Base-by-base conservation (phyloP, 2,329 filamentous ascomycete genomes). In the Ceratocystis colombiana region DNA sequence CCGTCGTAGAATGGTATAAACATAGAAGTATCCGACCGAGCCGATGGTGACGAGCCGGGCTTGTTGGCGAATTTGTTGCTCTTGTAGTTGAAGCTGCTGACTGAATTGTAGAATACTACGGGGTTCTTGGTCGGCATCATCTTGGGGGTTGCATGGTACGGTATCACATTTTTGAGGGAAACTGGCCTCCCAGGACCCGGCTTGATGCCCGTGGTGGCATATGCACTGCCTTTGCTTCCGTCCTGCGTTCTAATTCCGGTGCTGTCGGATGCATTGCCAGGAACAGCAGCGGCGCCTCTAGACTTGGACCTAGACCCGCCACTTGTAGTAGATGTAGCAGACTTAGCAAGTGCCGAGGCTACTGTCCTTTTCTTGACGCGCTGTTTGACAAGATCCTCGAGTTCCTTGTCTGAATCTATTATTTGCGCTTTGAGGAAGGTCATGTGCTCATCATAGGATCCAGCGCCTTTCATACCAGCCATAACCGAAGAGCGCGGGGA, bases 351-450 rank as follows among this genome's bases (percentile, higher is more conserved):
- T 30, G 55, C 33, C 12, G 55, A n/a, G 17, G 55, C 17, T n/a
- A 64, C 2, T 1, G 62, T 8, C 15, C 62, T 46, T 41, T 53
- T 33, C 62, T 55, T 55, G 62, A 45, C 33, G 30, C 62, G 62
- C 20, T 86, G 82, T 69, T 83, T 88, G 70, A 95, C 75, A 50
- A 96, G 86, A 0, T 88, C 81, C 12, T 80, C 80, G 1, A 97
- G 78, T 73, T 96, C 92, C 33, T 82, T 77, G 53, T 95, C 89
- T 65, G 85, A 80, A 44, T 79, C 83, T 5, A 85, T 84, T 70
- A 96, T 94, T 75, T 99, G 94, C 0, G 94, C 93, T 71, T 84
- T 87, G 63, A 97, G 81, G 73, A 94, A 94, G 7, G 80, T 76
- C 3, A 85, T 72, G 41, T 84, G 79, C 37, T 77, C 71, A 48